These are phyloP conservation scores for Fomitiporia mediterranea DNA, from an alignment of 1,284 basidiomycete species.

Conservation along the genomic window DNA sequence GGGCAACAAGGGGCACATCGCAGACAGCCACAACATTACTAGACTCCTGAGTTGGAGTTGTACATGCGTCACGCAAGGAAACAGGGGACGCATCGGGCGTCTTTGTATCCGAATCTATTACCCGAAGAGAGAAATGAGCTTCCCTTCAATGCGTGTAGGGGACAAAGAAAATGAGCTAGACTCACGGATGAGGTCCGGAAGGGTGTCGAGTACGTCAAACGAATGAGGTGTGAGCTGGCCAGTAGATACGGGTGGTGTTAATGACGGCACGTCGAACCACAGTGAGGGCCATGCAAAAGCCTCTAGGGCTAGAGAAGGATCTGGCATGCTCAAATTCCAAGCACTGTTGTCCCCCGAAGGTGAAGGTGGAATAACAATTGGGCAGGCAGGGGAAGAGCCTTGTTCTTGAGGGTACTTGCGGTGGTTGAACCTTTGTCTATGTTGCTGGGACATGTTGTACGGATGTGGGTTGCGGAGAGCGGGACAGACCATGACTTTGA, in stretches of 20 bases:
- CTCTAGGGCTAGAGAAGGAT: conserved; percentile 2
- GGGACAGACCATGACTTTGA: neutral
- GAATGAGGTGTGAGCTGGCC: neutral
- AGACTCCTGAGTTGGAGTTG: conserved; percentile 11
- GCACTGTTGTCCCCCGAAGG: neutral
- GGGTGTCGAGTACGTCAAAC: conserved; percentile 2
- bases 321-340: conserved; percentile 8
- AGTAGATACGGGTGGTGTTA: neutral
- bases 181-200: conserved; percentile 19
- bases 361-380: conserved; percentile 5
- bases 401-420: neutral
- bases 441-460: neutral
- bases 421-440: neutral
- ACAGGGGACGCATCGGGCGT: conserved; percentile 18
- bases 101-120: conserved; percentile 13
- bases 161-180: neutral
- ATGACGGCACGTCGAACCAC: conserved; percentile 19
- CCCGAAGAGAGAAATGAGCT: neutral
- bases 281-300: conserved; percentile 19
- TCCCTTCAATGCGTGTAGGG: neutral
- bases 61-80: conserved; percentile 15
- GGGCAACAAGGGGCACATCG: conserved; percentile 11
- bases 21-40: conserved; percentile 13
- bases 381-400: conserved; percentile 4
- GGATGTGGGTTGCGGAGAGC: neutral